Evolutionary conservation across 2,329 filamentous ascomycete species (phyloP), one percentile per base, ranked within the genome.

Genomic region (Talaromyces piceae): DNA sequence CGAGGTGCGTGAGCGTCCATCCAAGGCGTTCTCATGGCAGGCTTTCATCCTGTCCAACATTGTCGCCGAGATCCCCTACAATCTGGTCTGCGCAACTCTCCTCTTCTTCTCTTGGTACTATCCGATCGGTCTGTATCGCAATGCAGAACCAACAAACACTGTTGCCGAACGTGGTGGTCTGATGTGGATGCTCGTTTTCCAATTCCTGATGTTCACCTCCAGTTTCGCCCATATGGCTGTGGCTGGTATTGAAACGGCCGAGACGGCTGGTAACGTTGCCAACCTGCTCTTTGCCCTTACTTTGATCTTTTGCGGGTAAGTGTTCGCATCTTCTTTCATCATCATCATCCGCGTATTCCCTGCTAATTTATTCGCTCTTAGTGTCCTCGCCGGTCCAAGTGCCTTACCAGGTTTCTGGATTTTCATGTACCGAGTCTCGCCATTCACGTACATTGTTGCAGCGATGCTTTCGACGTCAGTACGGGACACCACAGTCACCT

Each of bases 201-300:
- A 82, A 56, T 83, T 90, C 61, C 77, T 90, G 62, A 72, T 90
- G 56, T 90, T 84, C 66, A 81, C 84, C 45, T 82, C 78, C 12
- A 82, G 86, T 0, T 90, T 90, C 58, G 81, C 86, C 0, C 81
- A 87, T 59, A 82, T 90, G 79, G 78, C 82, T 30, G 87, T 90
- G 51, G 82, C 83, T 1, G 84, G 81, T 2, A 75, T 90, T 33
- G 82, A 82, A 0, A 77, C 86, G 51, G 83, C 84, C 1, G 78
- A 86, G 59, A 87, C 83, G 0, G 86, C 84, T 4, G 79, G 78
- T 5, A 81, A 78, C 44, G 65, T 88, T 16, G 81, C 81, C 48
- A 81, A 80, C 5, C 63, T 86, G 25, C 62, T 84, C 13, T 77
- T 80, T 54, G 73, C 79, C 23, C 74, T 86, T 63, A 77, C 73